These are phyloP conservation scores for Pyracantha coccinea DNA, from an alignment of 331 rosid genomes.

Conservation along the genomic window DNA sequence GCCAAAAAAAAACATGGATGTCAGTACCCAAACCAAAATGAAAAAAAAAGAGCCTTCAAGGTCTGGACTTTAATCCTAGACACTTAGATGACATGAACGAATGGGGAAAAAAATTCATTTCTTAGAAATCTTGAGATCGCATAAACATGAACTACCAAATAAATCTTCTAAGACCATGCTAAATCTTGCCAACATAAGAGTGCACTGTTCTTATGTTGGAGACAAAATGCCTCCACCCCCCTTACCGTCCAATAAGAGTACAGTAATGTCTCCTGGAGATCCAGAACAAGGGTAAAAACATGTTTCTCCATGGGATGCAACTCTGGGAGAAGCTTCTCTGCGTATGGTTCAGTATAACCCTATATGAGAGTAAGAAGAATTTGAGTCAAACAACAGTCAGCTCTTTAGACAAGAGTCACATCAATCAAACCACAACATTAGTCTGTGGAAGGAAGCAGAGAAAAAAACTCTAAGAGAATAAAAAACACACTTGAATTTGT, in stretches of 20 bases:
- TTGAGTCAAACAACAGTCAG: slow-evolving; percentile 12
- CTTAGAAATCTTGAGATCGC: neutral
- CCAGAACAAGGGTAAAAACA: slow-evolving; percentile 89
- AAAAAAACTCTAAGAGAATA: neutral
- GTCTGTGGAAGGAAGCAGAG: slow-evolving; percentile 5
- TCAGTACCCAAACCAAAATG: neutral
- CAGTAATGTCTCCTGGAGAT: slow-evolving; percentile 85
- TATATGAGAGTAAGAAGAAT: slow-evolving; percentile 19
- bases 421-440: neutral
- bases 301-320: slow-evolving; percentile 75
- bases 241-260: slow-evolving; percentile 89
- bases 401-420: neutral
- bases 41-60: neutral
- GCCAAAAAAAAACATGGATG: slow-evolving; percentile 13
- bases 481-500: slow-evolving; percentile 50
- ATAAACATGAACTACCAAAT: neutral
- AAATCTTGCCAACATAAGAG: neutral
- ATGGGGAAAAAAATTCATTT: neutral
- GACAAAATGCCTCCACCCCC: neutral
- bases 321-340: slow-evolving; percentile 98
- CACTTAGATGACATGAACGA: neutral
- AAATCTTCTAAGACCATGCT: neutral
- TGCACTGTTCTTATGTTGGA: neutral
- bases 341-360: slow-evolving; percentile 81
- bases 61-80: neutral